These are phyloP conservation scores for Hypoxylon perforatum DNA, from an alignment of 495 filamentous ascomycete species.

Conservation along the genomic window DNA sequence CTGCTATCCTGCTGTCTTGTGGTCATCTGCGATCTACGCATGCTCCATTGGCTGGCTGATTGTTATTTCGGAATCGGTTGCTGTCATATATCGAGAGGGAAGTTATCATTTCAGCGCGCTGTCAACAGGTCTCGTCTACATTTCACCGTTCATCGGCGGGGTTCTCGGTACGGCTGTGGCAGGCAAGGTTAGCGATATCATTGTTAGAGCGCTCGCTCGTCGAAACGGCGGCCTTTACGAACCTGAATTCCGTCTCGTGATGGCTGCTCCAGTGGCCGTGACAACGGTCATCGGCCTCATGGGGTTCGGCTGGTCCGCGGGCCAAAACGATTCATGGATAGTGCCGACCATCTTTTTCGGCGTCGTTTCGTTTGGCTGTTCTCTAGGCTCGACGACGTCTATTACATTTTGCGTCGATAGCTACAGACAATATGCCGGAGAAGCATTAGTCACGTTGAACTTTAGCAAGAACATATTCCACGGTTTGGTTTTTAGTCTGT, in stretches of 20 bases:
- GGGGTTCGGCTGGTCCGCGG: constrained; percentile 92
- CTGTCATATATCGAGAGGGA: constrained; percentile 76
- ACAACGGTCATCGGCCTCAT: constrained; percentile 87
- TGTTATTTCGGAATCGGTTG: constrained; percentile 88
- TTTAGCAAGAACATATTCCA: constrained; percentile 95
- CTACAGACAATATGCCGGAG: constrained; percentile 93
- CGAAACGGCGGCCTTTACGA: constrained; percentile 95
- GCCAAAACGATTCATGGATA: constrained; percentile 81
- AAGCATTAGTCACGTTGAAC: constrained; percentile 94
- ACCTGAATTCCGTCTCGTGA: constrained; percentile 93
- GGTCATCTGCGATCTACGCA: constrained; percentile 87
- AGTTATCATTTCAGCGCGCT: constrained; percentile 83
- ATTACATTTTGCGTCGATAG: constrained; percentile 96
- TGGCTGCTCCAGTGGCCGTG: constrained; percentile 84
- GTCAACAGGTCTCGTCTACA: constrained; percentile 85
- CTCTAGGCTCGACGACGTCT: constrained; percentile 89
- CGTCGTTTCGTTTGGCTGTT: constrained; percentile 91
- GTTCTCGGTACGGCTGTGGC: constrained; percentile 91
- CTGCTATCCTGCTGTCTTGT: constrained; percentile 88
- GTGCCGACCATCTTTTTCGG: constrained; percentile 95
- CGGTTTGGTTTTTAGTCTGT: constrained; percentile 88
- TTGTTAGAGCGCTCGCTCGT: constrained; percentile 80
- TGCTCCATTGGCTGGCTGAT: constrained; percentile 97
- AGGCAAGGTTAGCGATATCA: constrained; percentile 86
- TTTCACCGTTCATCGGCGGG: constrained; percentile 89